phyloP scores from a whole-genome alignment of 305 asterid genomes.

The Solanum hybrid region DNA sequence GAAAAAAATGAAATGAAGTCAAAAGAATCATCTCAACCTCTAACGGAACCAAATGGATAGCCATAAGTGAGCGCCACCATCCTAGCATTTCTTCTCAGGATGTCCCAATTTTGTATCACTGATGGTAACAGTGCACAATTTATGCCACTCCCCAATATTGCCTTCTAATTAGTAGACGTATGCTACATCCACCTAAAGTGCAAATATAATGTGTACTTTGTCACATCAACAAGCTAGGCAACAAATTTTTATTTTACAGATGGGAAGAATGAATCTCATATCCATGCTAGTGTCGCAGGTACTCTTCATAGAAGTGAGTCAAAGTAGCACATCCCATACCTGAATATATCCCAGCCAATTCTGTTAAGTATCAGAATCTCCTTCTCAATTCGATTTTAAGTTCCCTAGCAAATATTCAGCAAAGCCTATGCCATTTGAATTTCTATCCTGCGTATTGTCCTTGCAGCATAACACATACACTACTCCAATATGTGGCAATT shows the following conservation, averaged over 20 bases:
- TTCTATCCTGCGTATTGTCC: conserved; percentile 2
- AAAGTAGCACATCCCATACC: conserved; percentile 1
- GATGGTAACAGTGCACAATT: conserved; percentile 8
- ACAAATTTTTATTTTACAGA: conserved; percentile 46
- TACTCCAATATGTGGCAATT: conserved; percentile 91
- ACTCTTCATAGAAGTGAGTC: conserved; percentile 30
- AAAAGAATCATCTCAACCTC: conserved; percentile 35
- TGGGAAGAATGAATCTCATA: conserved; percentile 42
- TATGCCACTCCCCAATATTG: conserved; percentile 25
- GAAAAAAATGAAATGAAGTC: conserved; percentile 10
- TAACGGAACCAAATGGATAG: conserved; percentile 21
- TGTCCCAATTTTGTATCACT: conserved; percentile 14
- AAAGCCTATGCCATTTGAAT: conserved; percentile 6
- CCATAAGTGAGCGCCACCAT: conserved; percentile 24
- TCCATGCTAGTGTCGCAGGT: conserved; percentile 26
- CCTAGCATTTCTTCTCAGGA: conserved; percentile 20
- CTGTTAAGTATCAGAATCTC: conserved; percentile 5
- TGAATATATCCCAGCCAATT: conserved; percentile 2
- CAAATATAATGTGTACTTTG: conserved; percentile 36
- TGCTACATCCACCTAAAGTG: conserved; percentile 30
- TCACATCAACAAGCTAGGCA: conserved; percentile 41
- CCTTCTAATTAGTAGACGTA: conserved; percentile 29
- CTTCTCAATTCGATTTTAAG: conserved; percentile 8
- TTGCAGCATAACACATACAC: conserved; percentile 16
- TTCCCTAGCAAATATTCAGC: conserved; percentile 11